Conservation (phyloP, 2,329 filamentous ascomycete species). For the Aureobasidium namibiae region DNA sequence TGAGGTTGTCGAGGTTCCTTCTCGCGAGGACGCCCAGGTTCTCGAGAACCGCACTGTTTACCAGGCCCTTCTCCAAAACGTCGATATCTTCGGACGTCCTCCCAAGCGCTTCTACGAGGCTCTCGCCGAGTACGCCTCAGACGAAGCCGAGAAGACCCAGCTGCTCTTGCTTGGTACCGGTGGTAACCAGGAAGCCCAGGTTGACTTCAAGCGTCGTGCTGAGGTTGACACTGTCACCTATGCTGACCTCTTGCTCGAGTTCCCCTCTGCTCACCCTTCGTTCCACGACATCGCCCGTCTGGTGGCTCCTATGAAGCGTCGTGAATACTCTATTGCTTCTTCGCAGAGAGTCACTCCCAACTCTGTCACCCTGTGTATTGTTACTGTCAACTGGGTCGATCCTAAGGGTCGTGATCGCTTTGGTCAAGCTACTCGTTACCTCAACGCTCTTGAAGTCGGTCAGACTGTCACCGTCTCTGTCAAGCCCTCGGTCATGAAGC, state of each 20-base stretch:
- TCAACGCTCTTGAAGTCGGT: constrained; percentile 67
- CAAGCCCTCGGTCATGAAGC: constrained; percentile 98
- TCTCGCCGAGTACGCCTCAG: constrained; percentile 74
- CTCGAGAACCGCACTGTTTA: constrained; percentile 86
- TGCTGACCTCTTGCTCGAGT: constrained; percentile 83
- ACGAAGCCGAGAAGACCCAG: constrained; percentile 73
- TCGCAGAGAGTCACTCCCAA: constrained; percentile 89
- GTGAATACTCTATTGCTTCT: constrained; percentile 98
- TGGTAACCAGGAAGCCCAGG: constrained; percentile 60
- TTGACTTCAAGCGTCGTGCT: constrained; percentile 83
- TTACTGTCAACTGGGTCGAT: constrained; percentile 94
- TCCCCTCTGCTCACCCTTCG: constrained; percentile 74
- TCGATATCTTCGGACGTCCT: constrained; percentile 94
- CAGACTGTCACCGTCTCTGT: constrained; percentile 81
- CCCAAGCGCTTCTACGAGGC: constrained; percentile 97
- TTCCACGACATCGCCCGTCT: constrained; percentile 87
- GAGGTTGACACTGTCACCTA: constrained; percentile 90
- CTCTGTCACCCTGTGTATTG: constrained; percentile 89
- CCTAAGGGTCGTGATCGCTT: constrained; percentile 78
- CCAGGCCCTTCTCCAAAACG: constrained; percentile 82
- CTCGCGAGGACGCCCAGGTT: constrained; percentile 64
- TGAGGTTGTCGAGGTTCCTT: constrained; percentile 84
- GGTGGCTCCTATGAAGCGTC: constrained; percentile 83
- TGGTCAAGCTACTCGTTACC: constrained; percentile 87
- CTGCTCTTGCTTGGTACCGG: constrained; percentile 64